These are phyloP conservation scores for Heritiera fomes DNA, from an alignment of 345 rosid species.

Conservation along the genomic window DNA sequence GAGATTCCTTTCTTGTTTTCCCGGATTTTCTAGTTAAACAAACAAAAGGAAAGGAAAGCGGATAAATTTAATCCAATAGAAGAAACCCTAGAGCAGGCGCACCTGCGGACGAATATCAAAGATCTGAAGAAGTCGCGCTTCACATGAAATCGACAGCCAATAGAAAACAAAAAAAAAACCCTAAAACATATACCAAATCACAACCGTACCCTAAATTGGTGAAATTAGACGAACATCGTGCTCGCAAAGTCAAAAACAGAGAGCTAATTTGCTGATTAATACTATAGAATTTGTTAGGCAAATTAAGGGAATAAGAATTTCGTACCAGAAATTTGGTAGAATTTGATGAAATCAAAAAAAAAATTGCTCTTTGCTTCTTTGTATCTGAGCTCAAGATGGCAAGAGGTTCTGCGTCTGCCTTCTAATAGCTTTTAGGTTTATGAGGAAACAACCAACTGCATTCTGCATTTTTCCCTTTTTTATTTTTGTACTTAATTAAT, in stretches of 20 bases:
- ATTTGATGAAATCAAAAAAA: background rate
- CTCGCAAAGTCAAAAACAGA: background rate
- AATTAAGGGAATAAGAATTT: background rate
- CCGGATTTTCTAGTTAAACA: background rate
- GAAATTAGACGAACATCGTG: background rate
- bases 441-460: background rate
- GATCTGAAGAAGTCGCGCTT: background rate
- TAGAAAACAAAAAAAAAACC: background rate
- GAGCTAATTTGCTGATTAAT: background rate
- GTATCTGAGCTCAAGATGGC: background rate
- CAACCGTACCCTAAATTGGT: background rate
- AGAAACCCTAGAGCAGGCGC: slow-evolving; percentile 8
- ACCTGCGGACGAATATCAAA: background rate
- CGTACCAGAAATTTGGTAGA: slow-evolving; percentile 12
- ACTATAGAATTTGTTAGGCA: background rate
- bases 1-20: background rate
- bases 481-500: background rate
- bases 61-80: background rate
- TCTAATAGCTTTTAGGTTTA: background rate
- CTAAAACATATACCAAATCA: background rate
- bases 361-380: background rate
- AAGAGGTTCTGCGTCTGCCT: background rate
- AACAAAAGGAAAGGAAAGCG: background rate
- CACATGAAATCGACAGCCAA: slow-evolving; percentile 1
- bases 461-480: no score